phyloP scores from a whole-genome alignment of 805 yeast species.

The Saturnispora serradocipensis region DNA sequence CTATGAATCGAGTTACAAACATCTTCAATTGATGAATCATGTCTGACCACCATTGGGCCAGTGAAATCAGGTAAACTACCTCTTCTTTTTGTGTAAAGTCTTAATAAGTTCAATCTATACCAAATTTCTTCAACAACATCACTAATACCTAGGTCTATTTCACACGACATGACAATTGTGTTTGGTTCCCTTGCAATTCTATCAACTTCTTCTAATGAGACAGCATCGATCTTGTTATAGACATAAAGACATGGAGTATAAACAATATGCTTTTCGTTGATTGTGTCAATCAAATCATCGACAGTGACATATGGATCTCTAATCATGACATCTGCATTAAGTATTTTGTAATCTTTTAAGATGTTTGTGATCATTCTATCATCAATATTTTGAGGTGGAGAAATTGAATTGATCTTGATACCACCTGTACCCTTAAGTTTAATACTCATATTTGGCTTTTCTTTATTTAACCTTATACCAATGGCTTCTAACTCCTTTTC shows the following conservation, averaged over 20 bases:
- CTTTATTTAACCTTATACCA: conserved; percentile 82
- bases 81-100: conserved; percentile 82
- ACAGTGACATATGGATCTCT: conserved; percentile 85
- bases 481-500: conserved; percentile 88
- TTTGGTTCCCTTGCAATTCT: conserved; percentile 86
- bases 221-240: conserved; percentile 92
- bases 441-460: conserved; percentile 69
- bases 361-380: conserved; percentile 72
- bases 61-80: conserved; percentile 72
- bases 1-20: conserved; percentile 90
- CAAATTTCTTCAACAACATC: conserved; percentile 91
- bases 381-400: conserved; percentile 74
- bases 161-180: conserved; percentile 91
- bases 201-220: conserved; percentile 89
- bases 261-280: conserved; percentile 79
- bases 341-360: conserved; percentile 78
- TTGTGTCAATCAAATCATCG: conserved; percentile 87
- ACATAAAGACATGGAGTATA: conserved; percentile 89
- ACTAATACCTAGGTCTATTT: conserved; percentile 72
- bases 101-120: conserved; percentile 71
- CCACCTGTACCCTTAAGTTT: conserved; percentile 87
- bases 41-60: conserved; percentile 89
- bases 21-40: conserved; percentile 67
- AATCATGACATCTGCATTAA: conserved; percentile 86
- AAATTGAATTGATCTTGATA: conserved; percentile 67